Evolutionary conservation across 2,329 filamentous ascomycete genomes (phyloP).

Genomic region (Aspergillus candidus): DNA sequence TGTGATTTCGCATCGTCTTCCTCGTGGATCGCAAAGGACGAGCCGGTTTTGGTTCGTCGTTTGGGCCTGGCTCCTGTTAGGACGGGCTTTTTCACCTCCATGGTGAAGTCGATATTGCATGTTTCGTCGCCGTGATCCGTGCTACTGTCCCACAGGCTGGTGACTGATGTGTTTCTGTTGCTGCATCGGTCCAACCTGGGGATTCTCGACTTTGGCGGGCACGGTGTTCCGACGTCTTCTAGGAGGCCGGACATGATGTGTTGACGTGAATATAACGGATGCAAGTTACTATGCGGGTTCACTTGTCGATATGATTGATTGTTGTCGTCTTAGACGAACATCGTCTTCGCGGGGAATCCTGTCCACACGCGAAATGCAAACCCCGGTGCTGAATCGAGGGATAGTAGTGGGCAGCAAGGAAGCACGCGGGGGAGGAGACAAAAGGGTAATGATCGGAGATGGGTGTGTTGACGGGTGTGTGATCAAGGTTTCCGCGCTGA

Average conservation of each 20-base stretch:
- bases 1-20: constrained; percentile 20
- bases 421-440: constrained; percentile 4
- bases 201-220: constrained; percentile 22
- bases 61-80: constrained; percentile 25
- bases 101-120: constrained; percentile 36
- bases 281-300: not conserved
- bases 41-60: constrained; percentile 20
- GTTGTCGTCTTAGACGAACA: no score
- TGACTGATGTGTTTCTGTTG: constrained; percentile 15
- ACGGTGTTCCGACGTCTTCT: constrained; percentile 28
- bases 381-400: constrained; percentile 5
- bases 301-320: no score
- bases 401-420: constrained; percentile 6
- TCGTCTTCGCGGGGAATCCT: no score
- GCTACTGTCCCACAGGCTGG: constrained; percentile 22
- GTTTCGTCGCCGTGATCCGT: constrained; percentile 29
- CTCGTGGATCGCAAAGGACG: constrained; percentile 36
- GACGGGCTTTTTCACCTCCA: constrained; percentile 29
- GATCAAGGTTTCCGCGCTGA: not conserved
- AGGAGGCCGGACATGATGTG: constrained; percentile 22
- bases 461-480: no score
- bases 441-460: constrained; percentile 2
- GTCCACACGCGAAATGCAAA: not conserved
- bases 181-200: constrained; percentile 15
- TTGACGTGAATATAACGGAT: not conserved